Percentiles rank a stretch among this genome's conserved stretches.
Conservation (phyloP, 805 yeast genomes). For the Candida pseudofarinosa region DNA sequence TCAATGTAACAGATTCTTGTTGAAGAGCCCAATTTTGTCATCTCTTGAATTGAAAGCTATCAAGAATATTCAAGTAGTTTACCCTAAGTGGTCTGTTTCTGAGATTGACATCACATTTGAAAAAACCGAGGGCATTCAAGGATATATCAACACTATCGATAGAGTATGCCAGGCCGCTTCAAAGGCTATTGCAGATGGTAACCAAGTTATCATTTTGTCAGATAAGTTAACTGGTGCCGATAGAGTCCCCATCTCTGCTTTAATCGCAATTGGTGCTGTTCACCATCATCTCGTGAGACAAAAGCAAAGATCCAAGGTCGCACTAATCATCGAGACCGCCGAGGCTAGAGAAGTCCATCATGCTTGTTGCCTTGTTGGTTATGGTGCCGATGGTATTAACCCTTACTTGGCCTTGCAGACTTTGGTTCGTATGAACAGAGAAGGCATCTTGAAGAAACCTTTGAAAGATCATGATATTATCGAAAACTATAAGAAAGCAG, state of each 20-base stretch:
- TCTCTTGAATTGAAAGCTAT: slow-evolving; percentile 73
- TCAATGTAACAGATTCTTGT: slow-evolving; percentile 84
- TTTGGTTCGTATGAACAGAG: slow-evolving; percentile 75
- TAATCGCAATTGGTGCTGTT: slow-evolving; percentile 94
- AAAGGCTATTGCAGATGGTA: slow-evolving; percentile 71
- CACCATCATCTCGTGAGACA: slow-evolving; percentile 95
- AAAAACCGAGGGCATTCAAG: slow-evolving; percentile 77
- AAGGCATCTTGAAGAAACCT: slow-evolving; percentile 58
- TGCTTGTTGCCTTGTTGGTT: slow-evolving; percentile 88
- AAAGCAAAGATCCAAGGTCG: slow-evolving; percentile 94
- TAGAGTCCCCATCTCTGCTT: slow-evolving; percentile 77
- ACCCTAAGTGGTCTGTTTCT: slow-evolving; percentile 83
- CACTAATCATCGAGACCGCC: slow-evolving; percentile 86
- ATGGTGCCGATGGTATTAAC: slow-evolving; percentile 95
- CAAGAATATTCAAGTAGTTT: slow-evolving; percentile 63
- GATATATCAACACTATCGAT: slow-evolving; percentile 81
- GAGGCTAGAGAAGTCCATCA: slow-evolving; percentile 98
- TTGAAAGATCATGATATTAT: slow-evolving; percentile 59
- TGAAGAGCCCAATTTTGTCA: slow-evolving; percentile 79
- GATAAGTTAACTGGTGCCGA: slow-evolving; percentile 61
- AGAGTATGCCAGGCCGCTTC: slow-evolving; percentile 85
- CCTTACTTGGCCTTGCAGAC: slow-evolving; percentile 94
- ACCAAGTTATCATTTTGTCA: slow-evolving; percentile 71
- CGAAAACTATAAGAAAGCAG: slow-evolving; percentile 75
- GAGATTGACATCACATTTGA: slow-evolving; percentile 85